Evolutionary conservation across 805 yeast species (phyloP).

Genomic region (Saturnispora dispora): DNA sequence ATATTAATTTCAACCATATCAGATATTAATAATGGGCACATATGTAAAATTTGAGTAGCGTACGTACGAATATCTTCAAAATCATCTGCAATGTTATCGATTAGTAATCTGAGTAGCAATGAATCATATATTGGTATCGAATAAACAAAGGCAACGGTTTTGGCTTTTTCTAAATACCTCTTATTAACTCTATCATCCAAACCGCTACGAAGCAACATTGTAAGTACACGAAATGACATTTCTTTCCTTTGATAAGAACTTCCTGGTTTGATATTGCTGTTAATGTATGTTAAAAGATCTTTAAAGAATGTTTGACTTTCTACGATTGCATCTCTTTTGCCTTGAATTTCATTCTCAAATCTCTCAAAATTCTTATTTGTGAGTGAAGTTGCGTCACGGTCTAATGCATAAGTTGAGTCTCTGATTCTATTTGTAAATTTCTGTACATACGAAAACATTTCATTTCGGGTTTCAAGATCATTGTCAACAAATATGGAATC

Average conservation of each 20-base stretch:
- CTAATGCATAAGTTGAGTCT: slow-evolving; percentile 54
- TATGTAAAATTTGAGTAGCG: slow-evolving; percentile 38
- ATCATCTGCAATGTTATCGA: slow-evolving; percentile 58
- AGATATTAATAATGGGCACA: slow-evolving; percentile 32
- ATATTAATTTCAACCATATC: slow-evolving; percentile 15
- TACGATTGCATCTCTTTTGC: slow-evolving; percentile 23
- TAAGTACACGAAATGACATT: slow-evolving; percentile 40
- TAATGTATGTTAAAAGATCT: slow-evolving; percentile 23
- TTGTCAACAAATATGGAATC: slow-evolving; percentile 52
- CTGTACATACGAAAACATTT: slow-evolving; percentile 51
- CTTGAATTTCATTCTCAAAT: slow-evolving; percentile 33
- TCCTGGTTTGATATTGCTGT: slow-evolving; percentile 37
- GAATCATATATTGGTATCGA: slow-evolving; percentile 33
- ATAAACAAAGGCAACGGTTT: slow-evolving; percentile 42
- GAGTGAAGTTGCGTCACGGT: slow-evolving; percentile 42
- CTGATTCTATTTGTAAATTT: slow-evolving; percentile 56
- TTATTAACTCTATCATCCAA: slow-evolving; percentile 38
- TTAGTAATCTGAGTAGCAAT: slow-evolving; percentile 37
- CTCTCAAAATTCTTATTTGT: slow-evolving; percentile 24
- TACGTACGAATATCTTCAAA: slow-evolving; percentile 66
- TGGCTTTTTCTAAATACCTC: slow-evolving; percentile 31
- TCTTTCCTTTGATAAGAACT: slow-evolving; percentile 45
- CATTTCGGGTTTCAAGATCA: slow-evolving; percentile 60
- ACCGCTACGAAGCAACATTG: slow-evolving; percentile 43
- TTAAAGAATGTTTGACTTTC: slow-evolving; percentile 29